Evolutionary conservation across 202 grass and related monocot species (phyloP), one percentile per base, ranked within the genome.

Genomic region (Tripidium arundinaceum): DNA sequence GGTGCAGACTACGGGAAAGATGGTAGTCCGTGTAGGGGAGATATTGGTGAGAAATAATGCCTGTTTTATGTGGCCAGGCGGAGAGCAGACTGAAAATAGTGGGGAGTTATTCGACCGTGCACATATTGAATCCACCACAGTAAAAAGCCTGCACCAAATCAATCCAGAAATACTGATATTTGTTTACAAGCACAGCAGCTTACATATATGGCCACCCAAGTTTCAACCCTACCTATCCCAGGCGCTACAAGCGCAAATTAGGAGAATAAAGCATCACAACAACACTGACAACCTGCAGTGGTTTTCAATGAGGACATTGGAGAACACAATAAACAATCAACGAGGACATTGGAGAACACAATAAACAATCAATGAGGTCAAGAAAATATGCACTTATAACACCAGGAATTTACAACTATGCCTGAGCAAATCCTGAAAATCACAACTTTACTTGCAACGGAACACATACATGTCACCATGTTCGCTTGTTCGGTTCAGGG

Each of bases 391-490:
- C 24, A 58, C 26, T 55, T 8, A 0, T 6, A 14, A 74, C 5
- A 59, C 31, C 15, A 62, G 29, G 22, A 75, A 68, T 81, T 68
- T 76, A 69, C 70, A 75, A 13, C 24, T 84, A 75, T 75, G 25
- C 4, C 27, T 76, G 39, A 39, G 29, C 54, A n/a, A 16, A 76
- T 46, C 54, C 2, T 6, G 34, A 58, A 43, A 10, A 58, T 57
- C 8, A 8, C 34, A 33, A 81, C 13, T 66, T 29, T n/a, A 73
- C 24, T 58, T 54, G 39, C 50, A 62, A 69, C 68, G 0, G 31
- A 77, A 61, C 64, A 65, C 41, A 71, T 84, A 65, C 76, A 79
- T 43, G 1, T 72, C n/a, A n/a, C n/a, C n/a, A n/a, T n/a, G n/a
- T n/a, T n/a, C n/a, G n/a, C n/a, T n/a, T n/a, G n/a, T n/a, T n/a